phyloP scores from a whole-genome alignment of 1,284 basidiomycete genomes.

The Microbotryum scabiosae region DNA sequence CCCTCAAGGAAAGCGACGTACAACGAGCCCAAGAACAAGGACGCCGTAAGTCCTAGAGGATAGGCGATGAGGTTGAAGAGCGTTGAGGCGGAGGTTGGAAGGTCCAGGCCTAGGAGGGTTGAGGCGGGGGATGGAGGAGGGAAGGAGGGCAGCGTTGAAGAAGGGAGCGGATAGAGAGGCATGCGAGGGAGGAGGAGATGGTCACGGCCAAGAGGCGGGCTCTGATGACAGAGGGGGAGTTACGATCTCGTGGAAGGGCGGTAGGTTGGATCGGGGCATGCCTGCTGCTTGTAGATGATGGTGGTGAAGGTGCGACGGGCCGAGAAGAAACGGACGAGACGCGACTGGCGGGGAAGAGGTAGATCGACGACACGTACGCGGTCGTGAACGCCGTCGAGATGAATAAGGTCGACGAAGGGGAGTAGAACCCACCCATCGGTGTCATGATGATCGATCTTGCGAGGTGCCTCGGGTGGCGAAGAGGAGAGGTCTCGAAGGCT shows the following conservation, averaged over 20 bases:
- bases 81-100: conserved; percentile 7
- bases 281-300: neutral
- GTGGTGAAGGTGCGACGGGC: neutral
- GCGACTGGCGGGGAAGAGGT: conserved; percentile 22
- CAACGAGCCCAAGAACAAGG: conserved; percentile 76
- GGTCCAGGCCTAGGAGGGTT: conserved; percentile 34
- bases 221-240: conserved; percentile 64
- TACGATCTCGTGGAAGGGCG: conserved; percentile 49
- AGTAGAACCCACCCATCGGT: neutral
- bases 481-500: neutral
- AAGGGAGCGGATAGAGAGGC: conserved; percentile 47
- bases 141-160: conserved; percentile 8
- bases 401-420: neutral
- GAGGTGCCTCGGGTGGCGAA: neutral
- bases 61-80: conserved; percentile 14
- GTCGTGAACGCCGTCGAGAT: conserved; percentile 13
- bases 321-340: neutral
- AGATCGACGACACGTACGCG: conserved; percentile 23
- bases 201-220: conserved; percentile 56
- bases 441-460: neutral
- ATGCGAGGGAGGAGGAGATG: conserved; percentile 46
- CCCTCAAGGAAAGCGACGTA: conserved; percentile 53
- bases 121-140: conserved; percentile 30
- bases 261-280: neutral
- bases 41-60: conserved; percentile 50